Conservation (phyloP, 2,329 filamentous ascomycete species). For the Claviceps sp. region DNA sequence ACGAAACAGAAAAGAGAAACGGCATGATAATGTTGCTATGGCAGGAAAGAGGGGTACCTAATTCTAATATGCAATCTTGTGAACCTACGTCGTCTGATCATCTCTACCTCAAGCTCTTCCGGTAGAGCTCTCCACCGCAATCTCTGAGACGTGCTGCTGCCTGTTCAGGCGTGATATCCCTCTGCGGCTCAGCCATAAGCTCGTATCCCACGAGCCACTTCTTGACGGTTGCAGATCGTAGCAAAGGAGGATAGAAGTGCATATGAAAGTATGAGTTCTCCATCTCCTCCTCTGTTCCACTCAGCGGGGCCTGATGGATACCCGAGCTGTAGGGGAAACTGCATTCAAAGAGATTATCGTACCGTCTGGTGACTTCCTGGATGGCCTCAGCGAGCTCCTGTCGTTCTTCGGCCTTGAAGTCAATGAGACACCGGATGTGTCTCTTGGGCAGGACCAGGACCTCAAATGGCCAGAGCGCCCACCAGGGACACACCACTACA, state of each 20-base stretch:
- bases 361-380: conserved; percentile 76
- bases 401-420: conserved; percentile 61
- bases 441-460: conserved; percentile 76
- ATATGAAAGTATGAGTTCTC: conserved; percentile 87
- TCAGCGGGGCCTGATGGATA: conserved; percentile 85
- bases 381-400: conserved; percentile 68
- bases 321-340: conserved; percentile 96
- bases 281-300: conserved; percentile 68
- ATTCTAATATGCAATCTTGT: not conserved
- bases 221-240: conserved; percentile 83
- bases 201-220: conserved; percentile 98
- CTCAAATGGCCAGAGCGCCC: conserved; percentile 96
- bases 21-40: not conserved
- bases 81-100: not conserved
- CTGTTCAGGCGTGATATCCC: conserved; percentile 95
- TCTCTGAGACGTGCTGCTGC: conserved; percentile 64
- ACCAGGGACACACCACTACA: conserved; percentile 87
- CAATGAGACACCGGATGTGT: conserved; percentile 74
- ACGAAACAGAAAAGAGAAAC: not conserved
- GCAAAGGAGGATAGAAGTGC: conserved; percentile 91
- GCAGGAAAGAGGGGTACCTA: not conserved
- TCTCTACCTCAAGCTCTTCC: conserved; percentile 35
- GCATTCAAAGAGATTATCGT: conserved; percentile 95
- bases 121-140: conserved; percentile 73
- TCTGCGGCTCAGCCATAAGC: conserved; percentile 92